These are phyloP conservation scores for Claviceps sp. DNA, from an alignment of 2,329 filamentous ascomycete genomes.

Conservation along the genomic window DNA sequence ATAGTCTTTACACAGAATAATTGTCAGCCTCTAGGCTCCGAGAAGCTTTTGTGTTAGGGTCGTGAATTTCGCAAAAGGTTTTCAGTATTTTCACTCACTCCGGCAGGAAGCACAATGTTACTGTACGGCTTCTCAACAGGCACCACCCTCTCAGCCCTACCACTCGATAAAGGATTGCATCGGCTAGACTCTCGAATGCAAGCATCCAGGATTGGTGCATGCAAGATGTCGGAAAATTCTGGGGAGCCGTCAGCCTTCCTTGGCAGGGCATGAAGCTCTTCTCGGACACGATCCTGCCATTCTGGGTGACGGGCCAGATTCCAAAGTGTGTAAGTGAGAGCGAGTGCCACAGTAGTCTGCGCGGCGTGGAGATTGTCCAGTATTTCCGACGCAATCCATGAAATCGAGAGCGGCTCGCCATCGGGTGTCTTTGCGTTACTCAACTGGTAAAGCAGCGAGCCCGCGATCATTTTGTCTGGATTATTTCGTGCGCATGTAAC, in stretches of 20 bases:
- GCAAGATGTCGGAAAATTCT: neutral
- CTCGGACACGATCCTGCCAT: constrained; percentile 1
- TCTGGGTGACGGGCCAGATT: constrained; percentile 1
- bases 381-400: constrained; percentile 3
- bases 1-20: neutral
- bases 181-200: constrained; percentile 3
- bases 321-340: constrained; percentile 4
- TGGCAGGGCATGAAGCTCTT: constrained; percentile 1
- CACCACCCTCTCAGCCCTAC: constrained; percentile 4
- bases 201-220: constrained; percentile 1
- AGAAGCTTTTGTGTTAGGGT: neutral
- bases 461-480: neutral
- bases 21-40: neutral
- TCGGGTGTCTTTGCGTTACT: constrained; percentile 1
- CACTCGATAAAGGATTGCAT: constrained; percentile 2
- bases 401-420: neutral
- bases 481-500: neutral
- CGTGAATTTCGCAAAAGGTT: neutral
- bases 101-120: constrained; percentile 1
- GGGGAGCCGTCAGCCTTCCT: neutral
- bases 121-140: neutral
- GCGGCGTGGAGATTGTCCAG: constrained; percentile 6
- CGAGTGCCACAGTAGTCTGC: constrained; percentile 2
- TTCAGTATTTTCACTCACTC: neutral
- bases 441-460: constrained; percentile 2